phyloP scores from a whole-genome alignment of 2,329 filamentous ascomycete genomes.

The Magnaporthiopsis incrustans region DNA sequence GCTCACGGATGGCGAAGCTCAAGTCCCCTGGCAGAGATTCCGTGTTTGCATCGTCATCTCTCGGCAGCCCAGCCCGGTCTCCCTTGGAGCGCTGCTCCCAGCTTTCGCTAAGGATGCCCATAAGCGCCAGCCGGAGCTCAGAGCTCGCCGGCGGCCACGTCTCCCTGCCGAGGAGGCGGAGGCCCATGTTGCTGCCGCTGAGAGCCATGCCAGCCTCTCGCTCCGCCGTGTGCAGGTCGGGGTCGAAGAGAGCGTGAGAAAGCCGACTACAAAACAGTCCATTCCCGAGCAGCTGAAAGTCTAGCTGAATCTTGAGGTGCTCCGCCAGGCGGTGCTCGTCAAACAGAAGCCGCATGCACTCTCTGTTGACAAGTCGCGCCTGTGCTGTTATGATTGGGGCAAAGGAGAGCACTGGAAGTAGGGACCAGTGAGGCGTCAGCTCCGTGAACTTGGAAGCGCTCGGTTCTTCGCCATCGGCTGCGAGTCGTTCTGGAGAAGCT shows the following conservation, averaged over 20 bases:
- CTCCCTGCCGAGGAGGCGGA: constrained; percentile 72
- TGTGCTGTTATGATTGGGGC: constrained; percentile 67
- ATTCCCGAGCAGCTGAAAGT: constrained; percentile 79
- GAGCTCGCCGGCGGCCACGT: constrained; percentile 93
- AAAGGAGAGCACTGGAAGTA: constrained; percentile 65
- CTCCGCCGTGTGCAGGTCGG: constrained; percentile 73
- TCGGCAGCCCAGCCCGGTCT: constrained; percentile 23
- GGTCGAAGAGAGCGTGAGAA: constrained; percentile 76
- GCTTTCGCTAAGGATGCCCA: constrained; percentile 74
- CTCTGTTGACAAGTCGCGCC: constrained; percentile 66
- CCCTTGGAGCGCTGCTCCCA: constrained; percentile 25
- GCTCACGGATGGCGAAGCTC: constrained; percentile 77
- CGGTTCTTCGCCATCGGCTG: no score
- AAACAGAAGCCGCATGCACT: constrained; percentile 70
- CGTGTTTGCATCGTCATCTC: neutral
- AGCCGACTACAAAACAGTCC: constrained; percentile 75
- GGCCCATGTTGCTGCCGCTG: constrained; percentile 66
- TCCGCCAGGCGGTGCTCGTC: constrained; percentile 59
- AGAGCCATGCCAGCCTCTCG: constrained; percentile 57
- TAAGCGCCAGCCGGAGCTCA: constrained; percentile 80
- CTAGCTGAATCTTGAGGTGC: constrained; percentile 67
- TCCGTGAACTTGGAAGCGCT: neutral
- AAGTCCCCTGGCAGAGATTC: constrained; percentile 55
- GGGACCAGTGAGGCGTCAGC: constrained; percentile 46
- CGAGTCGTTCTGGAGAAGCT: constrained; percentile 1